Percentiles rank a stretch among this genome's conserved stretches.
These are phyloP conservation scores for Mycena filopes DNA, from an alignment of 768 basidiomycete genomes.

Conservation along the genomic window DNA sequence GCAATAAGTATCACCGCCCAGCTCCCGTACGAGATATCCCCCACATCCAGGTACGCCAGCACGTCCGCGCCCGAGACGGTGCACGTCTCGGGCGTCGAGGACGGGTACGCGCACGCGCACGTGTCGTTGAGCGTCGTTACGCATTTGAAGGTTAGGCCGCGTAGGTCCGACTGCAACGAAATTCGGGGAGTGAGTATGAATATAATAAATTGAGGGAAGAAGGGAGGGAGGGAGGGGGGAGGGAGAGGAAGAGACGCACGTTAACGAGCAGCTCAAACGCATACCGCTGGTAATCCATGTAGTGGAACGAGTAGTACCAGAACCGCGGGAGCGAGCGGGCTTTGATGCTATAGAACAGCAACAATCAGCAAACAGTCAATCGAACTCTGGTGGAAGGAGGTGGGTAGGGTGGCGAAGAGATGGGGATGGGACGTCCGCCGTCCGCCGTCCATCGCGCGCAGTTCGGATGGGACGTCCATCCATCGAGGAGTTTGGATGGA, in stretches of 20 bases:
- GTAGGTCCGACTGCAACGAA: constrained; percentile 63
- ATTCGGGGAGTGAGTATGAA: constrained; percentile 35
- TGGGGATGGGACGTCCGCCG: no score
- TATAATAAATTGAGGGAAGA: constrained; percentile 7
- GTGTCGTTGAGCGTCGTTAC: constrained; percentile 43
- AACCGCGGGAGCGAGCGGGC: constrained; percentile 64
- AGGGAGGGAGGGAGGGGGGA: background rate
- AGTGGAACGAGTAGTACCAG: constrained; percentile 69
- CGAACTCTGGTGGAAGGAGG: no score
- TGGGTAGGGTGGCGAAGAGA: no score
- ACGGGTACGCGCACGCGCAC: constrained; percentile 63
- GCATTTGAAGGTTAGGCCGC: constrained; percentile 58
- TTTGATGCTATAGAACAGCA: constrained; percentile 54
- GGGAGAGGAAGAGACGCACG: constrained; percentile 34
- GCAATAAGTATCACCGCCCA: constrained; percentile 58
- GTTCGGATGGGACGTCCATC: no score
- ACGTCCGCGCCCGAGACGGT: constrained; percentile 63
- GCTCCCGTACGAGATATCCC: constrained; percentile 52
- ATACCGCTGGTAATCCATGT: constrained; percentile 64
- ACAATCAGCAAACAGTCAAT: background rate
- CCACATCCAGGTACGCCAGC: constrained; percentile 57
- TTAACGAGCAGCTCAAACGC: constrained; percentile 52
- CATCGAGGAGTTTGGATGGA: no score
- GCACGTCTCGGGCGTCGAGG: constrained; percentile 54
- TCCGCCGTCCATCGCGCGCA: no score